These are phyloP conservation scores for Nicotiana rustica DNA, from an alignment of 305 asterid genomes.

Conservation along the genomic window DNA sequence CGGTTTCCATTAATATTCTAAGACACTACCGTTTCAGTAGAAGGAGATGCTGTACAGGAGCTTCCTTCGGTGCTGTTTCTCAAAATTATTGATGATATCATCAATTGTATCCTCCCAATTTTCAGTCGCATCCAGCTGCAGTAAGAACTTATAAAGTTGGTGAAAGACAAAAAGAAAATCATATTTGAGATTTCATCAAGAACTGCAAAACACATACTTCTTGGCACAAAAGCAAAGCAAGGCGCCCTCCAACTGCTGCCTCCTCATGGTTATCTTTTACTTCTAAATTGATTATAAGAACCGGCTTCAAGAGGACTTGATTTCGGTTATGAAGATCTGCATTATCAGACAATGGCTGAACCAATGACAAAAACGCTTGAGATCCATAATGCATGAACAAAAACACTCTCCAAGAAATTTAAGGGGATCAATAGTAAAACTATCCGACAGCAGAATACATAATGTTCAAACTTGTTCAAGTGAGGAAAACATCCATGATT, in stretches of 20 bases:
- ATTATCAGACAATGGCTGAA: conserved; percentile 10
- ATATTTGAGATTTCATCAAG: neutral
- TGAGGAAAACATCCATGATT: neutral
- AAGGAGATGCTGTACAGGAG: conserved; percentile 57
- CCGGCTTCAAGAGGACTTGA: conserved; percentile 80
- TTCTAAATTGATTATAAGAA: conserved; percentile 78
- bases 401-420: conserved; percentile 7
- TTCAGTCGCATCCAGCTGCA: conserved; percentile 59
- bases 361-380: neutral
- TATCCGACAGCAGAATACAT: neutral
- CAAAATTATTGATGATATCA: conserved; percentile 53
- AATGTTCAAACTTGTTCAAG: conserved; percentile 14
- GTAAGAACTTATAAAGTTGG: neutral
- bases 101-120: conserved; percentile 61
- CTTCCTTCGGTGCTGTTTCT: conserved; percentile 58
- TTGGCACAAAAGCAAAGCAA: conserved; percentile 76
- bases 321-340: conserved; percentile 88
- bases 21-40: conserved; percentile 36
- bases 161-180: neutral
- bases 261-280: conserved; percentile 96
- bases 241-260: conserved; percentile 88
- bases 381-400: conserved; percentile 7
- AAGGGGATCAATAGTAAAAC: neutral
- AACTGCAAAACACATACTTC: conserved; percentile 55
- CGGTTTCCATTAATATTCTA: neutral